Percentiles rank a stretch among this genome's conserved stretches.
phyloP scores from a whole-genome alignment of 163 green algal genomes.

The Scenedesmus sp. region DNA sequence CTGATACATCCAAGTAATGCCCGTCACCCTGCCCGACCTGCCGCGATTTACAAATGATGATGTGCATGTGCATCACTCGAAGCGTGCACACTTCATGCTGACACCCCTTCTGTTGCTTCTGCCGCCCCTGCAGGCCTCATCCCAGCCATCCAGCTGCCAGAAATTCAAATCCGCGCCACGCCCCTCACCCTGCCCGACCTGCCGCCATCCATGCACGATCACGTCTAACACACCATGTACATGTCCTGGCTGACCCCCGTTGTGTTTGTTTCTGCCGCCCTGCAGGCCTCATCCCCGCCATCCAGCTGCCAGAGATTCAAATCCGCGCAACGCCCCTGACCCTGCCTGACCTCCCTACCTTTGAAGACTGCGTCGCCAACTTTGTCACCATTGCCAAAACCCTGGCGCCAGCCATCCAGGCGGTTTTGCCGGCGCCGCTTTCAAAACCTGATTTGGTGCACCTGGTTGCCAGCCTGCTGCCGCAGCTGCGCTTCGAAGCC shows the following conservation, averaged over 20 bases:
- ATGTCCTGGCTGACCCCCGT: too few relatives aligned
- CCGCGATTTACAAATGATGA: too few relatives aligned
- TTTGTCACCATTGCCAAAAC: conserved; percentile 18
- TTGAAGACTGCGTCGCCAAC: neutral
- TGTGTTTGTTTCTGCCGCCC: neutral
- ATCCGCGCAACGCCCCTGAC: neutral
- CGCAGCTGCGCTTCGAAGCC: conserved; percentile 28
- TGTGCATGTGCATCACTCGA: too few relatives aligned
- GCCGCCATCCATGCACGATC: too few relatives aligned
- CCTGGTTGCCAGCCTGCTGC: conserved; percentile 41
- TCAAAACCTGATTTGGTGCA: neutral
- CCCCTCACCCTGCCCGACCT: neutral
- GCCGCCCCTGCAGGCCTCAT: neutral
- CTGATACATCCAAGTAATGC: neutral
- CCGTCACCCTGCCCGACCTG: too few relatives aligned
- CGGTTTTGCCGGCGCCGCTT: neutral
- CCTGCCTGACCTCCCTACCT: conserved; percentile 33
- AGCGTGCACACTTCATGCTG: too few relatives aligned
- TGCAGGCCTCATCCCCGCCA: conserved; percentile 17
- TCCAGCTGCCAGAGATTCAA: conserved; percentile 23
- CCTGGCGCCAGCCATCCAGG: conserved; percentile 19
- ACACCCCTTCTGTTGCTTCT: neutral
- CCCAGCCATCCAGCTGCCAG: conserved; percentile 31
- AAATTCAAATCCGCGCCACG: neutral
- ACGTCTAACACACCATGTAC: too few relatives aligned